Conservation (phyloP, 768 basidiomycete species). For the Leccinum disarticulatum region DNA sequence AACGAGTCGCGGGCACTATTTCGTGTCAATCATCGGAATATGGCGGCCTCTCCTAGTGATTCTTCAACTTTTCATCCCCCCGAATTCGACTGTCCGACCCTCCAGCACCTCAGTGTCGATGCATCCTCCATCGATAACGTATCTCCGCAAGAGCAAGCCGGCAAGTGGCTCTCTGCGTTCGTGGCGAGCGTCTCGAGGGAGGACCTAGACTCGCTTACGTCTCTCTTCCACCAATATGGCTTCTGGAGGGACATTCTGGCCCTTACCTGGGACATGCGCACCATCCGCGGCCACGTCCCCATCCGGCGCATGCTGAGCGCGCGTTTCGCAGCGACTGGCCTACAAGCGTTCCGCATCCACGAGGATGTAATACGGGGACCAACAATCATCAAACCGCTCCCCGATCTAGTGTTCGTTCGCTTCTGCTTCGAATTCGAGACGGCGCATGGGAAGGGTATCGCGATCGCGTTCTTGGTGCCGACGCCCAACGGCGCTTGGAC, state of each 20-base stretch:
- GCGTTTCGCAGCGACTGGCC: constrained; percentile 30
- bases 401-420: constrained; percentile 58
- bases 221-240: constrained; percentile 26
- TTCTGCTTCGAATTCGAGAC: constrained; percentile 57
- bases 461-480: constrained; percentile 52
- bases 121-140: constrained; percentile 7
- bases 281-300: constrained; percentile 36
- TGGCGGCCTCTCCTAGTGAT: not conserved
- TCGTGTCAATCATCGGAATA: too few species aligned
- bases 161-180: constrained; percentile 24
- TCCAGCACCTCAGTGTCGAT: constrained; percentile 20
- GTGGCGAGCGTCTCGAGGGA: not conserved
- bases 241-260: constrained; percentile 54
- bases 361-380: constrained; percentile 27
- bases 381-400: constrained; percentile 39
- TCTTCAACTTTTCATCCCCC: not conserved
- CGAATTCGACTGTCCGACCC: constrained; percentile 23
- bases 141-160: constrained; percentile 10
- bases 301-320: too few species aligned
- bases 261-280: constrained; percentile 56
- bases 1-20: too few species aligned
- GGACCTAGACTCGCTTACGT: not conserved
- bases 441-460: constrained; percentile 46
- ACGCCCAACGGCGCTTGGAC: constrained; percentile 48
- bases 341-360: constrained; percentile 19